Percentiles rank a stretch among this genome's conserved stretches.
Conservation (phyloP, 2,329 filamentous ascomycete species). For the Colletotrichum cereale region DNA sequence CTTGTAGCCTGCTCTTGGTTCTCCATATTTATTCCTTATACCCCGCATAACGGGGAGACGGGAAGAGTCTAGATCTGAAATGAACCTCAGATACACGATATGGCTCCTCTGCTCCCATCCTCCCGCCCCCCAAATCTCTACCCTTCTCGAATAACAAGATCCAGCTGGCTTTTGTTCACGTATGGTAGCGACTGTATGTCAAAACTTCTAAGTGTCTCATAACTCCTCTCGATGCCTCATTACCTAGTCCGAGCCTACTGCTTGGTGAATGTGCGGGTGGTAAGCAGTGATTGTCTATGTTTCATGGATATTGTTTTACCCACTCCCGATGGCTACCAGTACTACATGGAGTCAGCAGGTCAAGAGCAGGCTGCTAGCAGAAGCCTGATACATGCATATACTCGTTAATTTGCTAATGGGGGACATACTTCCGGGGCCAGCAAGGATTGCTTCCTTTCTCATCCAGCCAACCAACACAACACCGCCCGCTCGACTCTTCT, state of each 20-base stretch:
- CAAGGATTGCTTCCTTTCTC: not conserved
- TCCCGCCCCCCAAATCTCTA: not conserved
- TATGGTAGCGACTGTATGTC: not conserved
- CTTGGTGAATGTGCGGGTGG: not conserved
- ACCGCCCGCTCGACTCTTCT: not conserved
- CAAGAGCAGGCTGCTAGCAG: not conserved
- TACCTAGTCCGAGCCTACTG: not conserved
- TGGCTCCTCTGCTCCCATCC: not conserved
- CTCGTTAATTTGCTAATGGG: not conserved
- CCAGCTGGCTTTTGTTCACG: not conserved
- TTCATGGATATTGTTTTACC: not conserved
- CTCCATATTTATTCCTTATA: not conserved
- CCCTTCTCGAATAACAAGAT: not conserved
- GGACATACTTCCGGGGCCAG: too few species aligned
- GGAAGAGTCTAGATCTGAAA: not conserved
- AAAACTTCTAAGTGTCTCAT: not conserved
- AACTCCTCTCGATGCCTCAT: not conserved
- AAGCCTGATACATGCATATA: constrained; percentile 12
- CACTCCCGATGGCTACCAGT: not conserved
- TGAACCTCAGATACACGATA: not conserved
- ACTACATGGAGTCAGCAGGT: not conserved
- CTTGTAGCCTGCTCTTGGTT: not conserved
- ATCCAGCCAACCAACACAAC: not conserved
- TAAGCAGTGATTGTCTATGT: not conserved
- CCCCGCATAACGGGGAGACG: not conserved